Evolutionary conservation across 2,329 filamentous ascomycete genomes (phyloP), one percentile per base, ranked within the genome.

Genomic region (Coniochaeta sp.): DNA sequence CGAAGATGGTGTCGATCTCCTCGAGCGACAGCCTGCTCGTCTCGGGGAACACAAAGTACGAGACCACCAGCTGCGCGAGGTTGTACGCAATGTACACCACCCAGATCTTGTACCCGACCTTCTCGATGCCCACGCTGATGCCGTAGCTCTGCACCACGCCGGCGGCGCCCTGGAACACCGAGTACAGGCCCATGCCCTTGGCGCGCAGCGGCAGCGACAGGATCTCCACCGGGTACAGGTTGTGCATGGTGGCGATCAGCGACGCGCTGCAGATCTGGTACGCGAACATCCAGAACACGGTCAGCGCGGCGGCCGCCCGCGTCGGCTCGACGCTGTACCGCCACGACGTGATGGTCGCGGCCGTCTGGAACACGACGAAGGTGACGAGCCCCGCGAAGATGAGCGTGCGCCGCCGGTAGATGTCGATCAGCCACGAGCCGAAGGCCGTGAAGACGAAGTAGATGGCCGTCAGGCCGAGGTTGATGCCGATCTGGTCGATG

Each of bases 1-100:
- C 82, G 61, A 86, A 86, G 59, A 86, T 82, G 50, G 78, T 78
- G 64, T 84, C 81, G 57, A 84, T 84, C 69, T 85, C 81, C 67
- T 85, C 81, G 50, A 84, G 72, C 24, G 73, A 77, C 38, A 81
- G 67, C 22, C 73, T 73, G 52, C 75, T 75, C 12, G 80, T 82
- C 66, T 82, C 81, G 0, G 80, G 80, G 66, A 83, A 83, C 62
- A 80, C 71, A 58, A 81, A 81, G 63, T 79, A 83, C 0, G 73
- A 73, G 8, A 75, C 64, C 3, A 75, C 65, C n/a, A 81, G 68
- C 65, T 80, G 78, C n/a, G 77, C 55, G 3, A 68, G 67, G 66
- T 81, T 81, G 66, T 81, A 81, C 30, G 71, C 74, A 44, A 81
- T 78, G 59, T 81, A 82, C 28, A 82, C 72, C 57, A 73, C 73